These are phyloP conservation scores for Pleurostoma richardsiae DNA, from an alignment of 2,329 filamentous ascomycete genomes.

Conservation along the genomic window DNA sequence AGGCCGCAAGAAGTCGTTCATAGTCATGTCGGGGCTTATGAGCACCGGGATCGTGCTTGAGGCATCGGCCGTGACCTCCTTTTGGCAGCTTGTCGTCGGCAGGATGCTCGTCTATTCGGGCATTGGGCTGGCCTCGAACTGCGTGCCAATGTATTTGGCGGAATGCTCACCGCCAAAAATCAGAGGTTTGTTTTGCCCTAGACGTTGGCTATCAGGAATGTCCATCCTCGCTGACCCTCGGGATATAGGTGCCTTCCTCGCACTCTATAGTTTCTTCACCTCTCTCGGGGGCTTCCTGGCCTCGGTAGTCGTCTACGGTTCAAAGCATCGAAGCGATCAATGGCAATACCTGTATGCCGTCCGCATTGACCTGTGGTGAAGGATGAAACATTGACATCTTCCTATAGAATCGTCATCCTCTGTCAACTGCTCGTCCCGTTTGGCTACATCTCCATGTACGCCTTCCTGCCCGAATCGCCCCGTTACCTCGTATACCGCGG, in stretches of 20 bases:
- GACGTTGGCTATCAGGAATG: neutral
- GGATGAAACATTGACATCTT: neutral
- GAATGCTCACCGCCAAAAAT: constrained; percentile 1
- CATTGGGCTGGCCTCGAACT: constrained; percentile 2
- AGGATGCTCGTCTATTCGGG: constrained; percentile 5
- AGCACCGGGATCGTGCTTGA: constrained; percentile 4
- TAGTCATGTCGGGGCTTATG: constrained; percentile 2
- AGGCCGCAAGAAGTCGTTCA: constrained; percentile 3
- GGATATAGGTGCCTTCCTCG: neutral
- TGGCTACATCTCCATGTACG: constrained; percentile 1
- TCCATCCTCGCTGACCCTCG: neutral
- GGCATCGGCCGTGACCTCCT: constrained; percentile 6
- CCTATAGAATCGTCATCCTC: neutral
- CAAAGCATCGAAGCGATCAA: neutral
- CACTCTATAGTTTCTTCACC: constrained; percentile 4
- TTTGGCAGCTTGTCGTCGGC: constrained; percentile 6
- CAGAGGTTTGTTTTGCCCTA: neutral
- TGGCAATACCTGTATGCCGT: neutral
- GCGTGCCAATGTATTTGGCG: constrained; percentile 1
- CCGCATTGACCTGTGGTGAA: neutral
- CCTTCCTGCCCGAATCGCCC: constrained; percentile 5
- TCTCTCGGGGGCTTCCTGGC: constrained; percentile 3
- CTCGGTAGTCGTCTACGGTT: neutral
- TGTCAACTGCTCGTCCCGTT: constrained; percentile 2
- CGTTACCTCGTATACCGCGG: constrained; percentile 5